Evolutionary conservation across 2,329 filamentous ascomycete species (phyloP).

Genomic region (Epichloe aotearoae): DNA sequence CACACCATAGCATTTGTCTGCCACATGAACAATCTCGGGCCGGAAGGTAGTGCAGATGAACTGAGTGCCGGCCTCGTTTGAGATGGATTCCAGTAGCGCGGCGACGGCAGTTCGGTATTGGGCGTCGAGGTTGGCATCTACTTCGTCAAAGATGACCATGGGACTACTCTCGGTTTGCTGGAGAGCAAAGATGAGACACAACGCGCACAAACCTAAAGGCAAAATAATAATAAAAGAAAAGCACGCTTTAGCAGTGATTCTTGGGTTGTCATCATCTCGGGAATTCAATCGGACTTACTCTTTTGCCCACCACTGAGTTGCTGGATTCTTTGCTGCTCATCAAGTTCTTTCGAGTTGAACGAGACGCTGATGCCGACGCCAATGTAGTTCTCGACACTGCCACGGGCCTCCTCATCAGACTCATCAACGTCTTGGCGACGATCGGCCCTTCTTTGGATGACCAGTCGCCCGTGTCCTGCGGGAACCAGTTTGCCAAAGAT

Average conservation of each 20-base stretch:
- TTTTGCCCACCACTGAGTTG: conserved; percentile 96
- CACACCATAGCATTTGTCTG: conserved; percentile 96
- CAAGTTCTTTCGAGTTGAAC: conserved; percentile 90
- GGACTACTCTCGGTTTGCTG: conserved; percentile 94
- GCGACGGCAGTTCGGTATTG: conserved; percentile 96
- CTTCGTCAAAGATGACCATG: conserved; percentile 98
- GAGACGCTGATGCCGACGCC: conserved; percentile 95
- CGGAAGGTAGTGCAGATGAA: conserved; percentile 99
- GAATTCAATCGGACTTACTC: conserved; percentile 43
- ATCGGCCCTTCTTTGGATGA: conserved; percentile 87
- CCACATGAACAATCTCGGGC: conserved; percentile 88
- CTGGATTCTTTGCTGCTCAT: conserved; percentile 95
- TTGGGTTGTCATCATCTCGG: no score
- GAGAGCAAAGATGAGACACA: conserved; percentile 98
- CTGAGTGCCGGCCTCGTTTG: conserved; percentile 52
- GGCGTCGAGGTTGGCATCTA: conserved; percentile 94
- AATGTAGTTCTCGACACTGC: conserved; percentile 82
- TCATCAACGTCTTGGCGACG: conserved; percentile 45
- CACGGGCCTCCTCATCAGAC: conserved; percentile 55
- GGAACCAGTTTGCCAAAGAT: conserved; percentile 95
- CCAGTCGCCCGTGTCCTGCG: conserved; percentile 76
- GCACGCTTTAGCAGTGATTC: no score
- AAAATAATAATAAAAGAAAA: neutral
- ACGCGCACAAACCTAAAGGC: conserved; percentile 65
- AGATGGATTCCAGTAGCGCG: conserved; percentile 70